A percentile compares a stretch with the other conserved stretches of the same genome.
Conservation (phyloP, 1,284 basidiomycete genomes). For the Abortiporus biennis region DNA sequence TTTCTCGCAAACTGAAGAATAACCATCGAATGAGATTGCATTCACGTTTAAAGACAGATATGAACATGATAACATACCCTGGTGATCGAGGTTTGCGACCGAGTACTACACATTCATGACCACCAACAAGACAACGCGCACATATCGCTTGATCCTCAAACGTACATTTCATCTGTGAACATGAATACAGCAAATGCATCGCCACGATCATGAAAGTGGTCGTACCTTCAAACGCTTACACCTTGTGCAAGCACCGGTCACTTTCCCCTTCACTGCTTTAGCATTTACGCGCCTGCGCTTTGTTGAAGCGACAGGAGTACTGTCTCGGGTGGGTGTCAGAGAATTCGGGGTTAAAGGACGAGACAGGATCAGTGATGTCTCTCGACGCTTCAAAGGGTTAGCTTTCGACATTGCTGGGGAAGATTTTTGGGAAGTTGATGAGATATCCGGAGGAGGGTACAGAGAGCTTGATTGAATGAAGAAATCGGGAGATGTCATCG, state of each 20-base stretch:
- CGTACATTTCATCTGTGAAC: slow-evolving; percentile 27
- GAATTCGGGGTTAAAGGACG: no score
- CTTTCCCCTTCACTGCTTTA: background rate
- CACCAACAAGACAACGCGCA: slow-evolving; percentile 22
- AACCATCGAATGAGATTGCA: background rate
- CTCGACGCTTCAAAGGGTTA: no score
- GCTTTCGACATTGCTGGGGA: no score
- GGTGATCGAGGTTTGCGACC: slow-evolving; percentile 30
- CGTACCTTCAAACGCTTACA: slow-evolving; percentile 28
- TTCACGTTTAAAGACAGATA: background rate
- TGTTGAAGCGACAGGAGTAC: no score
- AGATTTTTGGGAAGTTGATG: no score
- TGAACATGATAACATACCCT: slow-evolving; percentile 17
- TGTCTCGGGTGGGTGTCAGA: no score
- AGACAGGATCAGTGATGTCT: no score
- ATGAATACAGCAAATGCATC: background rate
- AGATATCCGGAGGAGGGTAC: no score
- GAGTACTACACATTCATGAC: slow-evolving; percentile 27
- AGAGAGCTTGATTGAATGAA: no score
- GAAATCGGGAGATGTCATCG: no score
- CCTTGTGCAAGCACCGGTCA: slow-evolving; percentile 23
- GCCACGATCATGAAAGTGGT: background rate
- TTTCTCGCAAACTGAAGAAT: slow-evolving; percentile 22
- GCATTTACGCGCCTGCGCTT: slow-evolving; percentile 3
- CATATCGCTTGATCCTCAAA: slow-evolving; percentile 22